Conservation (phyloP, 1,284 basidiomycete species). For the Melampsora occidentalis region DNA sequence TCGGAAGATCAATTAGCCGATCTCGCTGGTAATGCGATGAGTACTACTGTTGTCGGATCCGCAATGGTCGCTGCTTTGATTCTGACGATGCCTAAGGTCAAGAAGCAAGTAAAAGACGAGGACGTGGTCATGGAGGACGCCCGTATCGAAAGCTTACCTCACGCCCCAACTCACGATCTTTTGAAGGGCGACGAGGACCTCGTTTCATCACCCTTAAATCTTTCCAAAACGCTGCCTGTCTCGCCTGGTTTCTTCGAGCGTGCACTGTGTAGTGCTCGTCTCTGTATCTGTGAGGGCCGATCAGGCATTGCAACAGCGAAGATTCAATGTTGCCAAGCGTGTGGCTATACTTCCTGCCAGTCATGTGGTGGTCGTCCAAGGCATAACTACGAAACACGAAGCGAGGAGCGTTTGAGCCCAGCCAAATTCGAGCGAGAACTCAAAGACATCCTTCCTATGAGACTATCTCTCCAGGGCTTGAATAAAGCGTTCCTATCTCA, state of each 20-base stretch:
- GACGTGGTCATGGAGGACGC: slow-evolving; percentile 59
- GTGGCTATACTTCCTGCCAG: slow-evolving; percentile 74
- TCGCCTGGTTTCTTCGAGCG: slow-evolving; percentile 64
- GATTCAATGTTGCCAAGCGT: slow-evolving; percentile 71
- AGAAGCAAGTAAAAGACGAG: slow-evolving; percentile 59
- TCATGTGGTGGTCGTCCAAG: slow-evolving; percentile 85
- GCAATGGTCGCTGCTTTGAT: slow-evolving; percentile 80
- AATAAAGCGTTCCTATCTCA: slow-evolving; percentile 52
- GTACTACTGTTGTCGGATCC: slow-evolving; percentile 84
- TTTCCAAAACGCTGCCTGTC: slow-evolving; percentile 62
- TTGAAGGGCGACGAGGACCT: slow-evolving; percentile 72
- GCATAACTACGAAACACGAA: slow-evolving; percentile 66
- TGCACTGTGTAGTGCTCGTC: slow-evolving; percentile 70
- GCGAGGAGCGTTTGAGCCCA: slow-evolving; percentile 60
- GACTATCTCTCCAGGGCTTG: slow-evolving; percentile 64
- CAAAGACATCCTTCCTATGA: slow-evolving; percentile 83
- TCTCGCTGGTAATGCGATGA: slow-evolving; percentile 92
- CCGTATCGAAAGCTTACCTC: slow-evolving; percentile 40
- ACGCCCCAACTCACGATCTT: slow-evolving; percentile 56
- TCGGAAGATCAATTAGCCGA: slow-evolving; percentile 90
- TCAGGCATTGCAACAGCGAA: slow-evolving; percentile 69
- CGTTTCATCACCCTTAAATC: slow-evolving; percentile 64
- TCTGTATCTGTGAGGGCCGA: slow-evolving; percentile 85
- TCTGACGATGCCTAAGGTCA: slow-evolving; percentile 62
- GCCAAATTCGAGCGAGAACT: slow-evolving; percentile 70